Conservation (phyloP, 768 basidiomycete species). For the Boletales sp. region DNA sequence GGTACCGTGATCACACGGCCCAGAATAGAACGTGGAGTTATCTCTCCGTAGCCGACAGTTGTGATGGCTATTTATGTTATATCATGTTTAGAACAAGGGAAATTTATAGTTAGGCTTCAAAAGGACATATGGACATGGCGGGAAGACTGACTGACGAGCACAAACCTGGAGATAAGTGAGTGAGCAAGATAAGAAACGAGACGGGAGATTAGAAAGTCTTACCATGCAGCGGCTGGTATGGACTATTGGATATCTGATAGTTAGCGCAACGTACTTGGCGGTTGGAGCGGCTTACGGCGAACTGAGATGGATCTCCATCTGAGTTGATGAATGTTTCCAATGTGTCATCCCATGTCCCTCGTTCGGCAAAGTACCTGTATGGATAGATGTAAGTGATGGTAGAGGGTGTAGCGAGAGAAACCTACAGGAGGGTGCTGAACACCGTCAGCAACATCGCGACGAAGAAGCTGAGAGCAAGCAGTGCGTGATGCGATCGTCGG, state of each 20-base stretch:
- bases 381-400: neutral
- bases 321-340: slow-evolving; percentile 79
- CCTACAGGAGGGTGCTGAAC: slow-evolving; percentile 81
- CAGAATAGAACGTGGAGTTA: slow-evolving; percentile 84
- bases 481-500: slow-evolving; percentile 78
- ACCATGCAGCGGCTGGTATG: slow-evolving; percentile 79
- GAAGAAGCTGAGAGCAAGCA: slow-evolving; percentile 86
- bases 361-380: slow-evolving; percentile 79
- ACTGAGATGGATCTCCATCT: slow-evolving; percentile 80
- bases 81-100: neutral
- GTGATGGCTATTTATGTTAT: slow-evolving; percentile 59
- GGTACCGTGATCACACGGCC: slow-evolving; percentile 84
- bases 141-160: slow-evolving; percentile 65
- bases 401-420: slow-evolving; percentile 1
- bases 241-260: slow-evolving; percentile 33
- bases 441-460: slow-evolving; percentile 83
- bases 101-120: neutral
- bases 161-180: slow-evolving; percentile 44
- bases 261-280: neutral
- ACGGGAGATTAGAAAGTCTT: slow-evolving; percentile 19
- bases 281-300: slow-evolving; percentile 47
- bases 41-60: slow-evolving; percentile 90
- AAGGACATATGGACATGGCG: neutral
- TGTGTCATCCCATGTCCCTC: slow-evolving; percentile 84
- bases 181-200: neutral